Evolutionary conservation across 345 rosid genomes (phyloP).

Genomic region (Hibiscus trionum): DNA sequence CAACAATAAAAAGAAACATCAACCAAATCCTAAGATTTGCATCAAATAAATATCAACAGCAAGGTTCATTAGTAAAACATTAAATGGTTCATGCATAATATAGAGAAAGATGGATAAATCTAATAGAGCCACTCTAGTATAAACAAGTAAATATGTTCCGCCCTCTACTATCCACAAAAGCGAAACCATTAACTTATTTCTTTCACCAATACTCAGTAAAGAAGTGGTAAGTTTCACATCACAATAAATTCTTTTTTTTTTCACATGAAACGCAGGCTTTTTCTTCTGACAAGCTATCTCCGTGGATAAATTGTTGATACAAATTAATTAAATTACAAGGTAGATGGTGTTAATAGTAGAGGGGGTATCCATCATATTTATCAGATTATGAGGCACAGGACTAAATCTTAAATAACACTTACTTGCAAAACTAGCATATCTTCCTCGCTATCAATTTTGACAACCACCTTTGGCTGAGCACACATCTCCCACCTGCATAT

Average conservation of each 20-base stretch:
- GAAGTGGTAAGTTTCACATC: neutral
- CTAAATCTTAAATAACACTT: slow-evolving; percentile 26
- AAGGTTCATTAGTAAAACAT: neutral
- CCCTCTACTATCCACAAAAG: neutral
- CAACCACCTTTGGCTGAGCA: slow-evolving; percentile 94
- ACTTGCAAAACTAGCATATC: slow-evolving; percentile 90
- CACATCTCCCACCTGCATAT: slow-evolving; percentile 84
- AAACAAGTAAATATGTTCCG: neutral
- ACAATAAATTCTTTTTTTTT: neutral
- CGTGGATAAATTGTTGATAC: slow-evolving; percentile 1
- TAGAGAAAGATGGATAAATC: neutral
- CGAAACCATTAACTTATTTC: neutral
- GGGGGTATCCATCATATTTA: neutral
- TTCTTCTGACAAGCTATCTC: neutral
- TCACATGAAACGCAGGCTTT: neutral
- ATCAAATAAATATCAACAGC: neutral
- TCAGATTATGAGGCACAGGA: neutral
- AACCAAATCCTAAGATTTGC: neutral
- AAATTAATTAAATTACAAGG: neutral
- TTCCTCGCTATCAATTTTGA: slow-evolving; percentile 84
- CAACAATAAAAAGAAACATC: neutral
- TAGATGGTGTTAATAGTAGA: neutral
- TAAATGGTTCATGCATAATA: neutral
- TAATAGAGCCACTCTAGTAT: neutral
- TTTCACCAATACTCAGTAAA: too few relatives aligned